phyloP scores from a whole-genome alignment of 108 stramenopile species.

The Nitzschia inconspicua region DNA sequence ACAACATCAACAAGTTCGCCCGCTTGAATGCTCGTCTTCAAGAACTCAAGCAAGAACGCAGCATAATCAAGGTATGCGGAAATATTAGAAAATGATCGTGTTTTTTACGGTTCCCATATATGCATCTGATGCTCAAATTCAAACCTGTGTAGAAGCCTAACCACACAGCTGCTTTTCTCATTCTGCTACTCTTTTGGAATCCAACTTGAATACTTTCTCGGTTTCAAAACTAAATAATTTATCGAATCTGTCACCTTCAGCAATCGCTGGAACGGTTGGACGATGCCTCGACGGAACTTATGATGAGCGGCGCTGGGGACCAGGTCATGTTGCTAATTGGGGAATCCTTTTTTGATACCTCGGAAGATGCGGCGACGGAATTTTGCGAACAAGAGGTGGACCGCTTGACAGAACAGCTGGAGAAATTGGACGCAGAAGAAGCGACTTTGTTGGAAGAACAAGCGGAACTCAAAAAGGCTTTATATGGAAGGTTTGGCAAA shows the following conservation, averaged over 20 bases:
- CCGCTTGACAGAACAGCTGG: constrained; percentile 59
- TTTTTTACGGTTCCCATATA: neutral
- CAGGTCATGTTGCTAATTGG: constrained; percentile 73
- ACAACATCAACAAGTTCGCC: constrained; percentile 91
- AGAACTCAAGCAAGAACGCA: constrained; percentile 61
- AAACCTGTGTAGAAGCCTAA: too few species aligned
- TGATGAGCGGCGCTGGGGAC: constrained; percentile 80
- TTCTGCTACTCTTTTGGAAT: too few species aligned
- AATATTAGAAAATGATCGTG: neutral
- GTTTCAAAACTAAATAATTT: too few species aligned
- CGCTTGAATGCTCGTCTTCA: constrained; percentile 84
- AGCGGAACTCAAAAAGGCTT: constrained; percentile 65
- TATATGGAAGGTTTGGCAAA: constrained; percentile 90
- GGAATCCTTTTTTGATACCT: constrained; percentile 82
- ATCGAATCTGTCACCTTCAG: constrained; percentile 32
- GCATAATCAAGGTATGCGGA: constrained; percentile 56
- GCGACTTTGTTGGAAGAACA: constrained; percentile 64
- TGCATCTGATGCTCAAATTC: neutral
- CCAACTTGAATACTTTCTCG: too few species aligned
- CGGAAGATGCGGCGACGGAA: constrained; percentile 88
- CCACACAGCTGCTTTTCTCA: too few species aligned
- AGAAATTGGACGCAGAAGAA: constrained; percentile 67
- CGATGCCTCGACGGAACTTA: constrained; percentile 93
- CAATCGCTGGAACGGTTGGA: constrained; percentile 81
- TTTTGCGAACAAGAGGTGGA: constrained; percentile 84